Base-by-base conservation (phyloP, 768 basidiomycete genomes). In the Paxillus rubicundulus region DNA sequence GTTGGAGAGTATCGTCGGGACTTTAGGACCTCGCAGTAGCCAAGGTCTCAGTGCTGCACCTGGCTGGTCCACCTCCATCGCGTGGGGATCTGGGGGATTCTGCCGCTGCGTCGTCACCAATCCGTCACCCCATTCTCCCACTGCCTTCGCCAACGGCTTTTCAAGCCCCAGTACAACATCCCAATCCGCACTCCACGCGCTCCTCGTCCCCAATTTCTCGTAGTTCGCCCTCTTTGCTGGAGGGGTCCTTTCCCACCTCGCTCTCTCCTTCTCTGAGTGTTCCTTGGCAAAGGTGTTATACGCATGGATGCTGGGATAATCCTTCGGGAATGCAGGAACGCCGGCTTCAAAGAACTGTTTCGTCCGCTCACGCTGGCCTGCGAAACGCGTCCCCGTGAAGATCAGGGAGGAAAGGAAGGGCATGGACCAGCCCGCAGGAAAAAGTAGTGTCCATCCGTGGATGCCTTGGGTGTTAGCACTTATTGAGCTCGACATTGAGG, bases 391-490 rank as follows among this genome's bases (percentile, higher is more conserved):
- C 18, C 89, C 87, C 0, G 94, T 93, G 67, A 83, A 85, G 3
- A 79, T 77, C 45, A 99, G 79, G 3, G 94, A 95, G 37, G 77
- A 78, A 56, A 90, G 83, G 71, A 98, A 92, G 1, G 94, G 78
- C 86, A 93, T 96, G 0, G 82, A 80, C 93, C 94, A 98, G 12
- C 92, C 93, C 1, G 82, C 75, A 3, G 96, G 96, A 30, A 96
- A 67, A 42, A 97, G 75, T 9, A 99, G 72, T 8, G 86, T 92
- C 87, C 91, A 97, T 36, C 95, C 94, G 60, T 93, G 85, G 28
- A 92, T 72, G 1, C 77, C 73, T 57, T 75, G 73, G 9, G 62
- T 67, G 2, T 44, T 51, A 39, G 70, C 66, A 14, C 67, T 61
- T 34, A 53, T 54, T 8, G 64, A 60, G 14, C 61, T 53, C 37